Conservation (phyloP, 768 basidiomycete genomes). For the Daedaleopsis nitida region DNA sequence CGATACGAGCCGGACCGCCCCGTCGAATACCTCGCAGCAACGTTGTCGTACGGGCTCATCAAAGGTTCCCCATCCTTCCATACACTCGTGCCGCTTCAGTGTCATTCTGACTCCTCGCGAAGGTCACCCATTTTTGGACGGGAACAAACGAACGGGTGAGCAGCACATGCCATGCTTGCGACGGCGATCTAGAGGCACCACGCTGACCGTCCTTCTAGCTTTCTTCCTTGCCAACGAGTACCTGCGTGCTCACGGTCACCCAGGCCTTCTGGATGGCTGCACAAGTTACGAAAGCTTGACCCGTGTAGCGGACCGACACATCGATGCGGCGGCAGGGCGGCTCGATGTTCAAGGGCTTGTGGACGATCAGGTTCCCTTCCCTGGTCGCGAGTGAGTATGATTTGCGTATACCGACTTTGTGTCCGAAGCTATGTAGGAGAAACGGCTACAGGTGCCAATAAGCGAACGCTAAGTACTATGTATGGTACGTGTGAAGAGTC, state of each 20-base stretch:
- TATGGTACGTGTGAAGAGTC: no score
- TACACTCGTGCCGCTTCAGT: not conserved
- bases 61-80: slow-evolving; percentile 14
- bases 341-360: slow-evolving; percentile 9
- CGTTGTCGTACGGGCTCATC: slow-evolving; percentile 35
- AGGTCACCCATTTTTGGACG: slow-evolving; percentile 34
- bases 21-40: slow-evolving; percentile 32
- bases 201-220: slow-evolving; percentile 16
- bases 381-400: no score
- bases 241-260: slow-evolving; percentile 28
- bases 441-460: no score
- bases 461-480: no score
- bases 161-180: not conserved
- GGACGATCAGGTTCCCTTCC: not conserved
- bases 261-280: slow-evolving; percentile 18
- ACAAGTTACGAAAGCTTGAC: not conserved
- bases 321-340: slow-evolving; percentile 9
- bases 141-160: slow-evolving; percentile 33
- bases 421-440: no score
- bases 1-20: slow-evolving; percentile 32
- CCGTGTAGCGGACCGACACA: slow-evolving; percentile 18
- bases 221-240: slow-evolving; percentile 32
- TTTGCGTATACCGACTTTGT: no score
- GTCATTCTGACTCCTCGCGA: not conserved
- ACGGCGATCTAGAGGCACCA: not conserved